Evolutionary conservation across 169 alveolate genomes (phyloP).

Genomic region (Theileria luwenshuni): DNA sequence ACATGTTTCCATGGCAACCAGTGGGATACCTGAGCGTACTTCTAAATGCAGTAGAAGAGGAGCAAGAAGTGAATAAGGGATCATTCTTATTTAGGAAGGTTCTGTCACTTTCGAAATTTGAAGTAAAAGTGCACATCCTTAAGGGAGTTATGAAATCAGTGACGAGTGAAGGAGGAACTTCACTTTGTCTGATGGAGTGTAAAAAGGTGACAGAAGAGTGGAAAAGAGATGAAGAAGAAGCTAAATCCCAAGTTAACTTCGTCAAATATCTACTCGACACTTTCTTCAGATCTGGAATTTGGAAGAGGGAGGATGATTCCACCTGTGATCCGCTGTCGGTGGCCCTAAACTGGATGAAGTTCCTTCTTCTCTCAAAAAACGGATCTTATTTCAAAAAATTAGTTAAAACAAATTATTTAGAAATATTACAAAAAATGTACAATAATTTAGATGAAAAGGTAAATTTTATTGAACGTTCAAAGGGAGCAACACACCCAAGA

Average conservation of each 20-base stretch:
- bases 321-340: constrained; percentile 10
- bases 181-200: constrained; percentile 22
- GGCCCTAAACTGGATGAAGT: constrained; percentile 25
- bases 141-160: constrained; percentile 18
- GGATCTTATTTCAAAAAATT: background rate
- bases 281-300: background rate
- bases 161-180: background rate
- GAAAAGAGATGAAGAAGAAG: background rate
- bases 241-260: background rate
- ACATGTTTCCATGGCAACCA: constrained; percentile 43
- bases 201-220: background rate
- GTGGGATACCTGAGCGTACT: constrained; percentile 32
- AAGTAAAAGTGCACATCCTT: constrained; percentile 18
- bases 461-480: background rate
- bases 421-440: background rate
- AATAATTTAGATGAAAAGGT: background rate
- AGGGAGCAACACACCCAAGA: background rate
- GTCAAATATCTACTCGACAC: constrained; percentile 3
- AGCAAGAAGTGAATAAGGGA: background rate
- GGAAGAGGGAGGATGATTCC: background rate
- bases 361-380: background rate
- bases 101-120: constrained; percentile 8
- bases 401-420: background rate
- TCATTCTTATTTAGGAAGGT: constrained; percentile 19
- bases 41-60: constrained; percentile 20